These are phyloP conservation scores for Cichorium intybus DNA, from an alignment of 140 eudicot species.

Conservation along the genomic window DNA sequence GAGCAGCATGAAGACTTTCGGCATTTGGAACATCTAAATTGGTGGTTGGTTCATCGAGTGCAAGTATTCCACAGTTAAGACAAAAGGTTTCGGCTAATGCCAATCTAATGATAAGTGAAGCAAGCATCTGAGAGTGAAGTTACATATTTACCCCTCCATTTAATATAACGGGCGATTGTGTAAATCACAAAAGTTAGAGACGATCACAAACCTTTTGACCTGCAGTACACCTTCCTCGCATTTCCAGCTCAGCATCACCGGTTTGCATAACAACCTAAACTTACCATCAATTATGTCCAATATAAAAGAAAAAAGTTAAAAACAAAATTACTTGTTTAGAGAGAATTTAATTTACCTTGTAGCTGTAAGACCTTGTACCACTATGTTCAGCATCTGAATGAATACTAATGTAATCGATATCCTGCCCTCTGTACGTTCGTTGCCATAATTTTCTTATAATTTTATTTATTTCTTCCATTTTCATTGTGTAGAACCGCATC, in stretches of 20 bases:
- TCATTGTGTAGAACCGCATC: conserved; percentile 96
- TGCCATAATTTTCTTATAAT: conserved; percentile 97
- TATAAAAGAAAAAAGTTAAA: no score
- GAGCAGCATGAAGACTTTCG: conserved; percentile 93
- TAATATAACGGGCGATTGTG: not conserved
- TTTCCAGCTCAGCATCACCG: conserved; percentile 96
- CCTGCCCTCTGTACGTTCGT: conserved; percentile 98
- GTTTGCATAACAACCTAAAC: conserved; percentile 92
- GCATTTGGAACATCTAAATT: conserved; percentile 89
- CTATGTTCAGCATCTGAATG: conserved; percentile 92
- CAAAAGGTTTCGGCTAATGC: conserved; percentile 98
- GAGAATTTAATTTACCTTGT: conserved; percentile 50
- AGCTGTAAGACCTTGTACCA: conserved; percentile 97
- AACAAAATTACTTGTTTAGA: not conserved
- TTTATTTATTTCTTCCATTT: conserved; percentile 98
- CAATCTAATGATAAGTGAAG: conserved; percentile 87
- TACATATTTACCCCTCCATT: not conserved
- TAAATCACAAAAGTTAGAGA: no score
- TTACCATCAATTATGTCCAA: not conserved
- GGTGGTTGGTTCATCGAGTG: conserved; percentile 99
- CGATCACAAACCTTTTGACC: conserved; percentile 81
- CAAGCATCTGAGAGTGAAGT: conserved; percentile 67
- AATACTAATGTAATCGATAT: conserved; percentile 89
- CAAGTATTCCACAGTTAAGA: conserved; percentile 97
- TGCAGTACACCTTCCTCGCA: conserved; percentile 99